Evolutionary conservation across 306 rosid genomes (phyloP).

Genomic region (Geum urbanum): DNA sequence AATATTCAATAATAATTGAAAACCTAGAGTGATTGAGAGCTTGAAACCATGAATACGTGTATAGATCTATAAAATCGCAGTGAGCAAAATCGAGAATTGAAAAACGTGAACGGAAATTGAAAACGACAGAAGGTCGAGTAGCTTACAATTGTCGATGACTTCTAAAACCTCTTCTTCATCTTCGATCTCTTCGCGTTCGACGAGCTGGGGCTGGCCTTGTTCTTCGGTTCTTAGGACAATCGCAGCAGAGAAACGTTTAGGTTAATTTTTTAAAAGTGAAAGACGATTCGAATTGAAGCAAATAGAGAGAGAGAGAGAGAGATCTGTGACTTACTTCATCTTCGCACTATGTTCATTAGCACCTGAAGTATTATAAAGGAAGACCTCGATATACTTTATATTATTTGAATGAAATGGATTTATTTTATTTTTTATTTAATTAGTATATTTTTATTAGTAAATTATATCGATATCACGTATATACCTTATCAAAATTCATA

Average conservation of each 20-base stretch:
- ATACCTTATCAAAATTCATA: too few relatives aligned
- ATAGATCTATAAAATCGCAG: neutral
- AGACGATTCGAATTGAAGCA: slow-evolving; percentile 16
- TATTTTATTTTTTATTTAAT: too few relatives aligned
- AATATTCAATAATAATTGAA: neutral
- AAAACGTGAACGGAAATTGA: neutral
- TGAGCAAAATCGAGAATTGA: neutral
- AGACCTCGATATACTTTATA: too few relatives aligned
- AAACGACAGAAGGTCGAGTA: slow-evolving; percentile 7
- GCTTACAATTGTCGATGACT: slow-evolving; percentile 82
- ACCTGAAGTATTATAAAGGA: too few relatives aligned
- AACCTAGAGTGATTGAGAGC: neutral
- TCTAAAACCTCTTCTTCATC: slow-evolving; percentile 89
- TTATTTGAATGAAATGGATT: too few relatives aligned
- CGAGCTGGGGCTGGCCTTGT: slow-evolving; percentile 80
- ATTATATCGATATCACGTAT: too few relatives aligned
- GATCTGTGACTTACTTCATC: slow-evolving; percentile 60
- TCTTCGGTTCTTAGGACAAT: slow-evolving; percentile 63
- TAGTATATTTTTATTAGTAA: too few relatives aligned
- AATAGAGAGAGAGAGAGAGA: slow-evolving; percentile 24
- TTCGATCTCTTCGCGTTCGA: slow-evolving; percentile 79
- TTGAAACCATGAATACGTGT: neutral
- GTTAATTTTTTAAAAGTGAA: slow-evolving; percentile 4
- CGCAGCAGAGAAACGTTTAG: slow-evolving; percentile 9
- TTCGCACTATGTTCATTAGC: slow-evolving; percentile 9